Evolutionary conservation across 805 yeast species (phyloP), one percentile per base, ranked within the genome.

Genomic region (Hagleromyces aurorensis): DNA sequence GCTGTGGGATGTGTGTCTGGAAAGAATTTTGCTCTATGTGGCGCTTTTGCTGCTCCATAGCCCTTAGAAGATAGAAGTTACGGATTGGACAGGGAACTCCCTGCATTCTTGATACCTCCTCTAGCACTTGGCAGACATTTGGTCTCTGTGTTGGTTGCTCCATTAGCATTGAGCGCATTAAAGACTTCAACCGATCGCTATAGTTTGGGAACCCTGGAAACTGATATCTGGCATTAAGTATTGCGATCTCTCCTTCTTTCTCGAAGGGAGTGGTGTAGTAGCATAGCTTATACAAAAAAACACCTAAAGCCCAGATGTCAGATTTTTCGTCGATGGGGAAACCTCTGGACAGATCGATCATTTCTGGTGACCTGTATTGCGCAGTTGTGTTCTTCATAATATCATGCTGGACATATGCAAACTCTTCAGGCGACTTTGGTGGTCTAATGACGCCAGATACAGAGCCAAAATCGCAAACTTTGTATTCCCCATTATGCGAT

Each of bases 261-360:
- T 82, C 94, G 49, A 82, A 82, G 0, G 94, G 94, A 0, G 94
- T 82, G 1, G 83, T 81, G 45, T 78, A 82, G 53, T 78, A 82
- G 48, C 91, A 79, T 27, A 82, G 50, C 50, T 82, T 82, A 61
- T 81, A 82, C 19, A 82, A 54, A 40, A 81, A 78, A 16, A 81
- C 72, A 8, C 94, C 94, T 19, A 82, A 52, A 0, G 93, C 94
- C 94, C 94, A 82, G 13, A 82, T 70, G 52, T 82, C 94, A 29
- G 84, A 72, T 52, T 82, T 82, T 50, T 82, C 91, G 55, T 81
- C 82, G 29, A 82, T 75, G 8, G 89, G 79, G 34, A 70, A 67
- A 3, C 83, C 75, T 34, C 72, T 66, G 29, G 72, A 67, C 19
- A 82, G 60, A 47, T 82, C 89, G 17, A 82, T 62, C 91, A 82